Percentiles rank a stretch among this genome's conserved stretches.
phyloP scores from a whole-genome alignment of 495 filamentous ascomycete species.

The Polyplosphaeria fusca region DNA sequence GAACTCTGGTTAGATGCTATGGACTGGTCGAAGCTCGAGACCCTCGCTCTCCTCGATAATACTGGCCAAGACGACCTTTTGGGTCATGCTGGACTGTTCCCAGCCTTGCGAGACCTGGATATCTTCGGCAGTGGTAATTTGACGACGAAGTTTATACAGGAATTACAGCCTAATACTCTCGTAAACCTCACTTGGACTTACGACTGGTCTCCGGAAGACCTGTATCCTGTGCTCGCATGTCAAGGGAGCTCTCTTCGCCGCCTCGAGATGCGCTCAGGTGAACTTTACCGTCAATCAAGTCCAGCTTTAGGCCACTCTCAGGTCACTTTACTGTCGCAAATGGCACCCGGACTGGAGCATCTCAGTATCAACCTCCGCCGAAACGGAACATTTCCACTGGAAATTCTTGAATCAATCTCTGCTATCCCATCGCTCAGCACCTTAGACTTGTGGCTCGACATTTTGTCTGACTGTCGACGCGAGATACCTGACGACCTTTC shows the following conservation, averaged over 20 bases:
- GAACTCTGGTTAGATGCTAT: slow-evolving; percentile 17
- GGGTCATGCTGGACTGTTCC: neutral
- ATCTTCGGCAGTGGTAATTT: neutral
- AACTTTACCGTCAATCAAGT: neutral
- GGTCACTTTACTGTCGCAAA: neutral
- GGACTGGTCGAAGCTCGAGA: slow-evolving; percentile 9
- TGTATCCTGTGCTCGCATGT: neutral
- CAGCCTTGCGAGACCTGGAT: neutral
- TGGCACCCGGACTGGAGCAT: slow-evolving; percentile 2
- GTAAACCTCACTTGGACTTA: neutral
- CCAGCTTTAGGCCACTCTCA: neutral
- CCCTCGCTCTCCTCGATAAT: neutral
- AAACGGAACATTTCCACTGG: slow-evolving; percentile 8
- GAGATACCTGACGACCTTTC: neutral
- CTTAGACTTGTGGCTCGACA: slow-evolving; percentile 8
- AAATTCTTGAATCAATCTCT: neutral
- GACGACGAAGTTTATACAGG: neutral
- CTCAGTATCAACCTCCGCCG: slow-evolving; percentile 10
- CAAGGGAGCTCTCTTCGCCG: neutral
- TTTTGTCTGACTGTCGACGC: slow-evolving; percentile 4
- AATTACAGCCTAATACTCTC: neutral
- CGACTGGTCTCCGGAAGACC: neutral
- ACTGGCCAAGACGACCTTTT: neutral
- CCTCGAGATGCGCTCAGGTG: neutral
- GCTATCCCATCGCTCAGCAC: neutral